Percentiles rank a stretch among this genome's conserved stretches.
Evolutionary conservation across 352 stramenopile genomes (phyloP).

Genomic region (Phytophthora sp.): DNA sequence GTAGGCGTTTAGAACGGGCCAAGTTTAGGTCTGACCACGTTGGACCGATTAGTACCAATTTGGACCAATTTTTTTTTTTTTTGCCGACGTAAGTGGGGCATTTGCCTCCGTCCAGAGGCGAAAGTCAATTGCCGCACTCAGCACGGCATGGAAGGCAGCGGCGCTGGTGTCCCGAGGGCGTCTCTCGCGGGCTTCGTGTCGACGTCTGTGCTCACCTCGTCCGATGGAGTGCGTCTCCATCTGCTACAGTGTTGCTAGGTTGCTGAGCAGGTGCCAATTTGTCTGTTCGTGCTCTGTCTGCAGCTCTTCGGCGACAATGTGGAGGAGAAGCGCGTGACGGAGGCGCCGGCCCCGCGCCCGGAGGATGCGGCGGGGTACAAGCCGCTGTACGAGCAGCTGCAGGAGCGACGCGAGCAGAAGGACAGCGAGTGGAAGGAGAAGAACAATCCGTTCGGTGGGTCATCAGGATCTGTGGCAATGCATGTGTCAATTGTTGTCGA

Average conservation of each 20-base stretch:
- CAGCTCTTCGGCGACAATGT: slow-evolving; percentile 90
- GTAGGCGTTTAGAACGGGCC: too few relatives aligned
- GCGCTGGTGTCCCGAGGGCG: slow-evolving; percentile 28
- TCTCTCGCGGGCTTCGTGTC: slow-evolving; percentile 81
- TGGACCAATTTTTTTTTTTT: too few relatives aligned
- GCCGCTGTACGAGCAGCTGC: slow-evolving; percentile 81
- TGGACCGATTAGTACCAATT: too few relatives aligned
- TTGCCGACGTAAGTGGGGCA: too few relatives aligned
- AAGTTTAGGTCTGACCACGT: too few relatives aligned
- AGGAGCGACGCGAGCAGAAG: slow-evolving; percentile 79
- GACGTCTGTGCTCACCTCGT: slow-evolving; percentile 83
- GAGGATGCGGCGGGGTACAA: slow-evolving; percentile 64
- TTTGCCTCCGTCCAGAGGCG: too few relatives aligned
- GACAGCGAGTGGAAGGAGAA: slow-evolving; percentile 91
- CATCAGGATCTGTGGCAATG: neutral
- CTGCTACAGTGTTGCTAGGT: neutral
- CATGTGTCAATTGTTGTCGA: neutral
- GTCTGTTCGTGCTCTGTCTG: neutral
- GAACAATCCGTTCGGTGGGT: slow-evolving; percentile 86
- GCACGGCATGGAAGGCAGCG: too few relatives aligned
- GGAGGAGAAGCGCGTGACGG: slow-evolving; percentile 80
- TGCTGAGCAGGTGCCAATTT: neutral
- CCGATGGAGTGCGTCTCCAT: slow-evolving; percentile 69
- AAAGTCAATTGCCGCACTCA: too few relatives aligned
- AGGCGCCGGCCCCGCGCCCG: slow-evolving; percentile 49